Base-by-base conservation (phyloP, 1,284 basidiomycete genomes). In the Phellinidium pouzarii region DNA sequence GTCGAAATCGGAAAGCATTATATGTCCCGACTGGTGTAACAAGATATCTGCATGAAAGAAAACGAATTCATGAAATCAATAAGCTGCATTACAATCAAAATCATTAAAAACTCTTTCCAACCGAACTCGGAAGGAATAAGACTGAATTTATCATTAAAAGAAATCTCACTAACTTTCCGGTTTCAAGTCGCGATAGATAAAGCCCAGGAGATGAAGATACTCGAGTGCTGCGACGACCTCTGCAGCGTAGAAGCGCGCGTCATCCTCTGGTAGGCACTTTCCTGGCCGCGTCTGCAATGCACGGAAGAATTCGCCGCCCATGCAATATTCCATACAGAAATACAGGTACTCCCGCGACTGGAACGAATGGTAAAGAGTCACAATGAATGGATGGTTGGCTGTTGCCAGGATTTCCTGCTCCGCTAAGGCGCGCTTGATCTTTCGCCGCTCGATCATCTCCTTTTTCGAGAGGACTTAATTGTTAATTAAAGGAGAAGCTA, bases 1-100 rank as follows among this genome's bases (percentile, higher is more conserved):
- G 72, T 99, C 96, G 72, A 99, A 99, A 71, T 99, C 96, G 44
- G 95, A 98, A 60, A 99, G 73, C 94, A 98, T 98, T 62, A 99
- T 96, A 71, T 99, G 96, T 14, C 96, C 96, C 19, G 93, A 94
- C 66, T 97, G 91, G 70, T 99, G 96, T 49, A 99, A 75, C n/a
- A 99, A 76, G 62, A 99, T 99, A 68, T 99, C 94, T 97, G 64
- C 44, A 50, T 37, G 22, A 29, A 12, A 31, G 19, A 14, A 34
- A n/a, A n/a, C n/a, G n/a, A n/a, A n/a, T n/a, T n/a, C n/a, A 34
- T 34, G 31, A 34, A 11, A 34, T n/a, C 27, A 22, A 40, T 50
- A 25, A 51, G 48, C 37, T 26, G 53, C 38, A 46, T 23, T 12
- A 44, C 17, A 17, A 17, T 8, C n/a, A 29, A 22, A 36, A 54